Conservation (phyloP, 2,329 filamentous ascomycete species). For the Elsinoe necatrix region DNA sequence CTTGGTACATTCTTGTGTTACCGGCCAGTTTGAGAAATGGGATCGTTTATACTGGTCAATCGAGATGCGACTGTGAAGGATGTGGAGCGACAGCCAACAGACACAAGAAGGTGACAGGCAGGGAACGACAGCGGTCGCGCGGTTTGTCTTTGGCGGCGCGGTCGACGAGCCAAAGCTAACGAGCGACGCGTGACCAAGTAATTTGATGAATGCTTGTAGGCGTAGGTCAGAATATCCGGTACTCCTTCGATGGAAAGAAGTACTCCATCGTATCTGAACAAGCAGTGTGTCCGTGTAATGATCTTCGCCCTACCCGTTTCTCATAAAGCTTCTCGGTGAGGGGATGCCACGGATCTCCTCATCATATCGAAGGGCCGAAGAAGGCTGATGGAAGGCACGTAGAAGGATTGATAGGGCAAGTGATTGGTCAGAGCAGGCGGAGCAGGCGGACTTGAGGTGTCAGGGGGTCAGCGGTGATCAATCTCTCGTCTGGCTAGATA, state of each 20-base stretch:
- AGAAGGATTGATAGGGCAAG: neutral
- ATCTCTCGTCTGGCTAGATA: slow-evolving; percentile 7
- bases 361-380: slow-evolving; percentile 16
- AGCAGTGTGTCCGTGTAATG: slow-evolving; percentile 1
- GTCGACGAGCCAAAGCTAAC: slow-evolving; percentile 2
- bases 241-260: neutral
- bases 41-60: slow-evolving; percentile 4
- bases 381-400: slow-evolving; percentile 14
- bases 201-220: neutral
- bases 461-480: slow-evolving; percentile 10
- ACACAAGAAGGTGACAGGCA: neutral
- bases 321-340: slow-evolving; percentile 10
- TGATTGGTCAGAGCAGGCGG: slow-evolving; percentile 4
- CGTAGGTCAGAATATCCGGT: neutral
- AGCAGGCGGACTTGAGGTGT: neutral
- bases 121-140: neutral
- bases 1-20: neutral
- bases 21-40: neutral
- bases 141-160: slow-evolving; percentile 13
- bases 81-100: neutral
- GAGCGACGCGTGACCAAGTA: slow-evolving; percentile 2
- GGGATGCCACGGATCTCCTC: slow-evolving; percentile 9
- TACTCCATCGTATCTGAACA: neutral
- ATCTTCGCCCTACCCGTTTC: slow-evolving; percentile 12
- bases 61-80: slow-evolving; percentile 6